A percentile compares a stretch with the other conserved stretches of the same genome.
Evolutionary conservation across 2,329 filamentous ascomycete genomes (phyloP).

Genomic region (Cordyceps javanica): DNA sequence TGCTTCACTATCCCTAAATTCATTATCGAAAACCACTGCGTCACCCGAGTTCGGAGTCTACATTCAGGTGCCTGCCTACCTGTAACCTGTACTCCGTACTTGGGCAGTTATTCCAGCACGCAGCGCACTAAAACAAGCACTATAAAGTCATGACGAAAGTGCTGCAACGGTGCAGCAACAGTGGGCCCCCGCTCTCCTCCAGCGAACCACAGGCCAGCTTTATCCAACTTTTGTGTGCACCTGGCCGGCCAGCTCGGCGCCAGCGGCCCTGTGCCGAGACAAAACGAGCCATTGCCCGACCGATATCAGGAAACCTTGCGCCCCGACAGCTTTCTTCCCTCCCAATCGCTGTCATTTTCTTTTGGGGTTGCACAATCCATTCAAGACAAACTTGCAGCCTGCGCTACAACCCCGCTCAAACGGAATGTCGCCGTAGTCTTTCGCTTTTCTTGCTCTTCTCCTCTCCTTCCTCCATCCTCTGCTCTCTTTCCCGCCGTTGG

Average conservation of each 20-base stretch:
- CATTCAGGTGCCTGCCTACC: not conserved
- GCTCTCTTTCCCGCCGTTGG: not conserved
- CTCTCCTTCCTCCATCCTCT: not conserved
- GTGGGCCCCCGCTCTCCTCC: not conserved
- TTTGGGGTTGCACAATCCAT: not conserved
- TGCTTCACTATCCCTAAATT: not conserved
- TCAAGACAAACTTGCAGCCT: not conserved
- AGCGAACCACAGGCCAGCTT: not conserved
- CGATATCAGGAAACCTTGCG: not conserved
- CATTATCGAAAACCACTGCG: not conserved
- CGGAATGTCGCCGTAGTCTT: slow-evolving; percentile 10
- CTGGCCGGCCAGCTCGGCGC: slow-evolving; percentile 3
- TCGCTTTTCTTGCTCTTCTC: not conserved
- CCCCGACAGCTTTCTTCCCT: not conserved
- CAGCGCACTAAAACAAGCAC: not conserved
- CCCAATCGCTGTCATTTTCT: not conserved
- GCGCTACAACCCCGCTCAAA: not conserved
- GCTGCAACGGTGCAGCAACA: not conserved
- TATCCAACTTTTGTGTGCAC: not conserved
- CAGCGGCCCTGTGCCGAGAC: slow-evolving; percentile 7
- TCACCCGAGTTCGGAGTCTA: not conserved
- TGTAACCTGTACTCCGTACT: not conserved
- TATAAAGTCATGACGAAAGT: slow-evolving; percentile 9
- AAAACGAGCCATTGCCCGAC: not conserved
- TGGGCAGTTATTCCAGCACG: not conserved